Evolutionary conservation across 2,329 filamentous ascomycete genomes (phyloP), one percentile per base, ranked within the genome.

Genomic region (Monilinia fructigena): DNA sequence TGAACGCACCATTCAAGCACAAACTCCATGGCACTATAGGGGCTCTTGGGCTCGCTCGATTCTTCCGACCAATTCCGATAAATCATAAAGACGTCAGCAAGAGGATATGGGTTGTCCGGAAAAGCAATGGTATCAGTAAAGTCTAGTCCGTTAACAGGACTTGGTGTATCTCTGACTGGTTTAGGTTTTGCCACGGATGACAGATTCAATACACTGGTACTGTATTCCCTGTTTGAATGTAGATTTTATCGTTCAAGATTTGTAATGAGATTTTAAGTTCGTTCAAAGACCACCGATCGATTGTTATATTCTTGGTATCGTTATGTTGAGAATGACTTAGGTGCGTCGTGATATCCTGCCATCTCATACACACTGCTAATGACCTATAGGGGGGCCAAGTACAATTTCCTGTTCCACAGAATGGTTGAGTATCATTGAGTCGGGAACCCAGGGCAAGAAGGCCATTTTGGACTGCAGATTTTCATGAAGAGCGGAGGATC

Each of bases 401-500:
- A 55, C 54, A 55, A 55, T 55, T 55, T n/a, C 54, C 54, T n/a
- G 54, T 55, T 31, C 28, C 38, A 20, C 54, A 55, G 18, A 55
- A 55, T 40, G 54, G 54, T 20, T 55, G 54, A 3, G 31, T 55
- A 38, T 55, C 54, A 38, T 38, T 38, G 54, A 55, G 26, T 20
- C 18, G 2, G 35, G 54, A 55, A 55, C 54, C 54, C 20, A 31
- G 18, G 18, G 54, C 40, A 20, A 55, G 31, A 55, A 55, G 54
- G 20, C 54, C 54, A 38, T 55, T 55, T 20, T 18, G 16, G 11
- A 45, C 6, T 14, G 40, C 40, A 4, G 40, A 14, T 45, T 45
- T 45, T 45, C 40, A 45, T 45, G 16, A 14, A 45, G 11, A 45
- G 40, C 4, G 40, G 40, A 18, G 40, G 40, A 14, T 45, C 40